Conservation (phyloP, 805 yeast genomes). For the Blastobotrys attinorum region DNA sequence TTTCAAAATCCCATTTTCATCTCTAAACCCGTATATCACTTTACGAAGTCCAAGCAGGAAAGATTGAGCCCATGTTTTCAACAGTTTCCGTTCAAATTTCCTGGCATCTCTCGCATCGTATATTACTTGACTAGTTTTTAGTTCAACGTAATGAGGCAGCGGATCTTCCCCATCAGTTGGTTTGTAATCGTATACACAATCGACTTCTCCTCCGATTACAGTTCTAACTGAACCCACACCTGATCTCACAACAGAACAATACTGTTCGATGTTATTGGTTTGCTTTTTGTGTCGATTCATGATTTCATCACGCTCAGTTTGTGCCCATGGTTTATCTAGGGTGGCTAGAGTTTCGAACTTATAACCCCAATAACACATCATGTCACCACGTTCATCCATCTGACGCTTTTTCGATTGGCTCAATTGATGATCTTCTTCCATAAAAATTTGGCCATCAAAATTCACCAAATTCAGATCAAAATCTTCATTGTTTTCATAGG, state of each 20-base stretch:
- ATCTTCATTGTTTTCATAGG: conserved; percentile 49
- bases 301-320: conserved; percentile 54
- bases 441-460: conserved; percentile 50
- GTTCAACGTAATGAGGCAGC: conserved; percentile 70
- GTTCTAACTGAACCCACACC: conserved; percentile 70
- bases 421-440: conserved; percentile 31
- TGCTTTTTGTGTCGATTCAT: conserved; percentile 54
- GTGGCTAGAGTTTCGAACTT: conserved; percentile 81
- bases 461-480: conserved; percentile 55
- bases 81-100: conserved; percentile 67
- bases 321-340: conserved; percentile 66
- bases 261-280: conserved; percentile 71
- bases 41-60: conserved; percentile 79
- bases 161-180: conserved; percentile 39
- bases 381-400: conserved; percentile 19
- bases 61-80: conserved; percentile 88
- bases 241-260: conserved; percentile 69
- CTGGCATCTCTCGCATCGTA: conserved; percentile 48
- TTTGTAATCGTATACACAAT: conserved; percentile 77
- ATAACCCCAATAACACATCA: conserved; percentile 43
- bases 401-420: conserved; percentile 15
- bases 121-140: conserved; percentile 63
- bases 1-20: conserved; percentile 54
- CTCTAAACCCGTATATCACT: conserved; percentile 80
- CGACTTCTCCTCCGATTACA: conserved; percentile 83